These are phyloP conservation scores for Coelastrella sp. DNA, from an alignment of 139 green algal species.

Conservation along the genomic window DNA sequence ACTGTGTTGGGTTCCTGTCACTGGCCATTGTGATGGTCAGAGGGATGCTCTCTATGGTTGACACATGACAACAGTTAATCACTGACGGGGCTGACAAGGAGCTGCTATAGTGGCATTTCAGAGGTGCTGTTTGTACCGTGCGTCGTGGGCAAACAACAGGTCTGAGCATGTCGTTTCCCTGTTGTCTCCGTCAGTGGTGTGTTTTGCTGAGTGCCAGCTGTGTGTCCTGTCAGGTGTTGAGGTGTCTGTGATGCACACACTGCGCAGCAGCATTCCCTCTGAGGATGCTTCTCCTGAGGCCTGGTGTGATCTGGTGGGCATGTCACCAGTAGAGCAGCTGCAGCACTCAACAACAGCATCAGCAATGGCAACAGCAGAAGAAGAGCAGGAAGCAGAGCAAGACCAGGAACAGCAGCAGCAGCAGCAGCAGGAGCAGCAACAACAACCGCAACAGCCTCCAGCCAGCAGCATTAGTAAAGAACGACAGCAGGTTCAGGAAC, in stretches of 20 bases:
- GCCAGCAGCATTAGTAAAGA: no score
- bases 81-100: no score
- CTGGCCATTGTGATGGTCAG: no score
- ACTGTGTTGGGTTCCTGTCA: neutral
- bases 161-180: neutral
- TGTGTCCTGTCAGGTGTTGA: neutral
- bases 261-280: conserved; percentile 41
- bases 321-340: conserved; percentile 20
- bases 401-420: conserved; percentile 10
- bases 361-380: conserved; percentile 25
- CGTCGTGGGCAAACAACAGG: no score
- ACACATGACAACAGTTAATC: no score
- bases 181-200: neutral
- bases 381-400: neutral
- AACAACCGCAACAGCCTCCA: neutral
- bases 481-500: no score
- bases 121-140: no score
- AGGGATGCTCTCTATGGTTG: no score
- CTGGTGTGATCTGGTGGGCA: conserved; percentile 43
- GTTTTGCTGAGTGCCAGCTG: neutral
- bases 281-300: conserved; percentile 47
- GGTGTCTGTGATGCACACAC: conserved; percentile 40
- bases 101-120: no score
- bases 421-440: conserved; percentile 13
- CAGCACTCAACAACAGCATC: neutral